Evolutionary conservation across 352 stramenopile genomes (phyloP).

Genomic region (Blastocystis sp.): DNA sequence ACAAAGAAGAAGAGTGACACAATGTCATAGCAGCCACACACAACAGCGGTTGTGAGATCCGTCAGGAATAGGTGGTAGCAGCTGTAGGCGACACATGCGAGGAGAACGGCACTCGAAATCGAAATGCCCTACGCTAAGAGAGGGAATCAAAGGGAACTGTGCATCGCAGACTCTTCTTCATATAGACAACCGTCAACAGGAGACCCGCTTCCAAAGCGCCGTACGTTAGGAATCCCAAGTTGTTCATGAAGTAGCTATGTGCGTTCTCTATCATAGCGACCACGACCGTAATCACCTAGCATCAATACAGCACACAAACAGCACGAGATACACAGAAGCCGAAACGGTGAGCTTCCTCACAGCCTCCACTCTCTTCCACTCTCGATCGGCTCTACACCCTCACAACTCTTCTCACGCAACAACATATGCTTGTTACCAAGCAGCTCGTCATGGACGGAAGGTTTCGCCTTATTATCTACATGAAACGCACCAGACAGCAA

Average conservation of each 20-base stretch:
- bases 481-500: not conserved
- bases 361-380: not conserved
- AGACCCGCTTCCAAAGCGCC: not conserved
- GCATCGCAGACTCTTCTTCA: not conserved
- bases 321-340: not conserved
- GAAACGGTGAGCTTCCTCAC: not conserved
- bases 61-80: not conserved
- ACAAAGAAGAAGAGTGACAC: not conserved
- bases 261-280: not conserved
- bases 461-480: not conserved
- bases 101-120: not conserved
- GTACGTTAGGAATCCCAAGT: not conserved
- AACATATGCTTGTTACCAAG: too few relatives aligned
- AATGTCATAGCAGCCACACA: not conserved
- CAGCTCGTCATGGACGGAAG: too few relatives aligned
- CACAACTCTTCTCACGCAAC: too few relatives aligned
- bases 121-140: not conserved
- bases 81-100: not conserved
- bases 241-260: not conserved
- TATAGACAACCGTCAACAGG: not conserved
- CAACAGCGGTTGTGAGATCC: not conserved
- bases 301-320: not conserved
- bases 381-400: not conserved
- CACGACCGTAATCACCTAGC: not conserved
- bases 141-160: not conserved